Conservation (phyloP, 2,329 filamentous ascomycete genomes). For the Trichoderma semiorbis region DNA sequence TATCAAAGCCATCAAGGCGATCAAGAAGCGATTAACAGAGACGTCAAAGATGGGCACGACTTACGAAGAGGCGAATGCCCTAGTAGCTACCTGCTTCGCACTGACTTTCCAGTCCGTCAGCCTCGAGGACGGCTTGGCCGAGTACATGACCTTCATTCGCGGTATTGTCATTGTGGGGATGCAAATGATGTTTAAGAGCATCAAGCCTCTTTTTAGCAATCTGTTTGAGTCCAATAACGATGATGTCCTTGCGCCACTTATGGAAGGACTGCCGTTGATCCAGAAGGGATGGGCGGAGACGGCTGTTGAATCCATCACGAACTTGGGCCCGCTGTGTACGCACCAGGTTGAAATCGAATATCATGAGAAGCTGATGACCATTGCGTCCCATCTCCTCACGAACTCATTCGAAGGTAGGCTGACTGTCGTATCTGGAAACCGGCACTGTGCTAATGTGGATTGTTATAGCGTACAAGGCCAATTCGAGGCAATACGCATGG, state of each 20-base stretch:
- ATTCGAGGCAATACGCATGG: slow-evolving; percentile 51
- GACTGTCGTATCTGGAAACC: neutral
- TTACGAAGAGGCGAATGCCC: slow-evolving; percentile 55
- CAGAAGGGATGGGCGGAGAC: slow-evolving; percentile 43
- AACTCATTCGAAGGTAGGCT: slow-evolving; percentile 52
- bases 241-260: slow-evolving; percentile 41
- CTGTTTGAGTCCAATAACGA: slow-evolving; percentile 41
- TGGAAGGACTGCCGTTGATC: slow-evolving; percentile 46
- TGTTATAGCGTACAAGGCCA: slow-evolving; percentile 45
- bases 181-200: slow-evolving; percentile 50
- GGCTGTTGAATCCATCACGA: slow-evolving; percentile 43
- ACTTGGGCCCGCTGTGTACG: slow-evolving; percentile 43
- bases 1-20: slow-evolving; percentile 60
- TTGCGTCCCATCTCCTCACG: slow-evolving; percentile 50
- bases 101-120: slow-evolving; percentile 57
- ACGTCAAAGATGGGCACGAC: slow-evolving; percentile 39
- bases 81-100: slow-evolving; percentile 57
- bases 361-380: slow-evolving; percentile 41
- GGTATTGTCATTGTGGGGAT: slow-evolving; percentile 53
- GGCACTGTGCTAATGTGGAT: neutral
- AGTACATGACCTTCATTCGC: slow-evolving; percentile 59
- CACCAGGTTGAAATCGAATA: slow-evolving; percentile 45
- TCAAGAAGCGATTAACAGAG: slow-evolving; percentile 52
- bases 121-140: slow-evolving; percentile 56
- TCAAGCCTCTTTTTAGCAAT: slow-evolving; percentile 49